Evolutionary conservation across 257 asterid species (phyloP).

Genomic region (Henckelia pumila): DNA sequence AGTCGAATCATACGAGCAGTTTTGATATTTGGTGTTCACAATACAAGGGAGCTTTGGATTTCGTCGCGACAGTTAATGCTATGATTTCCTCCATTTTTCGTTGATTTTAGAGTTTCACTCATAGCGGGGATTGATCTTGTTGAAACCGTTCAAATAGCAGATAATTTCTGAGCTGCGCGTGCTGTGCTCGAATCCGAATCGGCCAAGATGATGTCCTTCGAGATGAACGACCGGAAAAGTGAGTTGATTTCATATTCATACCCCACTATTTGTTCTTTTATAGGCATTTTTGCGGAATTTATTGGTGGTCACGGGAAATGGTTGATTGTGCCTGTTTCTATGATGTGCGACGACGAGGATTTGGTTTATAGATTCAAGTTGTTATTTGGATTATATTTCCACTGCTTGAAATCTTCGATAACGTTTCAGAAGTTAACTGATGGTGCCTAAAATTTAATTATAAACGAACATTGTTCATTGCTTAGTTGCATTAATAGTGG

Average conservation of each 20-base stretch:
- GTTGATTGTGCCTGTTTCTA: not conserved
- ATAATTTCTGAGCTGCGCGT: not conserved
- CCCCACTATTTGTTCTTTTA: not conserved
- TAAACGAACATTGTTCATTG: not conserved
- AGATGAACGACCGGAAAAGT: slow-evolving; percentile 85
- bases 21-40: too few relatives aligned
- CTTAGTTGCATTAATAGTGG: not conserved
- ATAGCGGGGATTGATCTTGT: too few relatives aligned
- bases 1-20: too few relatives aligned
- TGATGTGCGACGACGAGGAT: not conserved
- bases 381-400: not conserved
- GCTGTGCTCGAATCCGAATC: slow-evolving; percentile 28
- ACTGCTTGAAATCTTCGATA: not conserved
- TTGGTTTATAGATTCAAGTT: not conserved
- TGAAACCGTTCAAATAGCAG: too few relatives aligned
- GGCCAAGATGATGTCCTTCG: slow-evolving; percentile 65
- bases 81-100: too few relatives aligned
- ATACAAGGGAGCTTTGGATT: too few relatives aligned
- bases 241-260: slow-evolving; percentile 23
- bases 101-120: too few relatives aligned
- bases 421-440: not conserved
- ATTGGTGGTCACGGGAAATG: not conserved
- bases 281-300: not conserved
- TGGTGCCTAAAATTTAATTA: not conserved
- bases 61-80: too few relatives aligned